phyloP scores from a whole-genome alignment of 805 yeast species.

The Monosporozyma yasuniensis region DNA sequence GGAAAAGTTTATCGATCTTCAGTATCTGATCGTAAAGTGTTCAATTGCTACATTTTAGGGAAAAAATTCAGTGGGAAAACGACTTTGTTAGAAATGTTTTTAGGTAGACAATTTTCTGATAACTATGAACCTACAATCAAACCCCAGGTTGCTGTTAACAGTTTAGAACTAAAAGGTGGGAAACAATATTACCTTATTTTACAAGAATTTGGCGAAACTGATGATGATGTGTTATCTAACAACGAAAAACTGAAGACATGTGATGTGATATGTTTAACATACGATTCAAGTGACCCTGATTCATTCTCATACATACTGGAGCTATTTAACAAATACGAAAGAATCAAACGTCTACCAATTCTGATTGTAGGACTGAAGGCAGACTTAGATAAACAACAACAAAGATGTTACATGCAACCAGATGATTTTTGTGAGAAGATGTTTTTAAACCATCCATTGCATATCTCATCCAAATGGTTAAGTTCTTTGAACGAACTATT shows the following conservation, averaged over 20 bases:
- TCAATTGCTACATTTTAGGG: conserved; percentile 83
- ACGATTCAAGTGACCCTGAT: conserved; percentile 94
- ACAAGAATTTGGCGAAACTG: conserved; percentile 84
- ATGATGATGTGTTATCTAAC: conserved; percentile 64
- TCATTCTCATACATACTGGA: conserved; percentile 78
- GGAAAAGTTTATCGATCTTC: conserved; percentile 60
- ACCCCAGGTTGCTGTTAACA: conserved; percentile 78
- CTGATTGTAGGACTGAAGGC: conserved; percentile 91
- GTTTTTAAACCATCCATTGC: conserved; percentile 71
- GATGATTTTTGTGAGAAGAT: conserved; percentile 70
- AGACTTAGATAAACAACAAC: conserved; percentile 92
- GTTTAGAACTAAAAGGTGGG: conserved; percentile 89
- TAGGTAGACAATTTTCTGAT: conserved; percentile 64
- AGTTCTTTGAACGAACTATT: conserved; percentile 78
- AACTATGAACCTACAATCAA: conserved; percentile 72
- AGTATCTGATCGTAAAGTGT: conserved; percentile 78
- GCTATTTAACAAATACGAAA: conserved; percentile 50
- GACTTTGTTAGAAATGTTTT: conserved; percentile 71
- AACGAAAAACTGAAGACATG: conserved; percentile 64
- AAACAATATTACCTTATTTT: conserved; percentile 87
- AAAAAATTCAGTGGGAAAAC: conserved; percentile 83
- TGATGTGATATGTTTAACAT: conserved; percentile 82
- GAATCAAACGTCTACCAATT: conserved; percentile 60
- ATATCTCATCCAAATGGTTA: conserved; percentile 85
- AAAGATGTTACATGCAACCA: conserved; percentile 76